Percentiles rank a stretch among this genome's conserved stretches.
These are phyloP conservation scores for Phytopythium mirpurense DNA, from an alignment of 352 stramenopile genomes.

Conservation along the genomic window DNA sequence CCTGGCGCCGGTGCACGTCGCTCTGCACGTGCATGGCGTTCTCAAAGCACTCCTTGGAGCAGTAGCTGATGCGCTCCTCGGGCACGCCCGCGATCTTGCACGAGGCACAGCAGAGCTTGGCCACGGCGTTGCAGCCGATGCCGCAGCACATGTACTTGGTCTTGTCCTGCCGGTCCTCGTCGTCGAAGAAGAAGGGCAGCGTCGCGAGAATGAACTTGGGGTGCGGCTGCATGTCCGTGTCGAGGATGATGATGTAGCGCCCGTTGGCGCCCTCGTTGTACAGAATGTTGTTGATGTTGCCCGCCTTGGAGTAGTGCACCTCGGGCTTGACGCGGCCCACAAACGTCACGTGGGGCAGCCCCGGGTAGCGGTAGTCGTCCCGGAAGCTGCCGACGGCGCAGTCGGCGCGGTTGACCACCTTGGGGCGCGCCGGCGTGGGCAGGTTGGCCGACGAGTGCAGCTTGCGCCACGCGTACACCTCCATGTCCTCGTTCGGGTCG, in stretches of 20 bases:
- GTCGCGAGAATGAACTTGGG: slow-evolving; percentile 71
- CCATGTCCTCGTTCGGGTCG: slow-evolving; percentile 79
- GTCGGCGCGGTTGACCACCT: slow-evolving; percentile 64
- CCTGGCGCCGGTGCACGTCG: slow-evolving; percentile 72
- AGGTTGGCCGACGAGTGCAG: slow-evolving; percentile 80
- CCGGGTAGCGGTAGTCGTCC: slow-evolving; percentile 78
- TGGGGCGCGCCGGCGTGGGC: slow-evolving; percentile 48
- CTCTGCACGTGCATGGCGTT: slow-evolving; percentile 79
- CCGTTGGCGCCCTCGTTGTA: slow-evolving; percentile 83
- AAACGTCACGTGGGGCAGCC: slow-evolving; percentile 70
- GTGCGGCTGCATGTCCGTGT: slow-evolving; percentile 84
- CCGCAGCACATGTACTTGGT: slow-evolving; percentile 74
- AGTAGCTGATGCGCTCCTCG: slow-evolving; percentile 82
- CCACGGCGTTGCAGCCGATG: slow-evolving; percentile 69
- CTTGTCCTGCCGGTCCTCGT: slow-evolving; percentile 69
- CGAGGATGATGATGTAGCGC: slow-evolving; percentile 74
- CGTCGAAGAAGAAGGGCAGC: slow-evolving; percentile 79
- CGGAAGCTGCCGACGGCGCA: slow-evolving; percentile 78
- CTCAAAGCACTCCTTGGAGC: slow-evolving; percentile 85
- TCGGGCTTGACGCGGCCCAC: slow-evolving; percentile 76
- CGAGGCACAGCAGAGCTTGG: slow-evolving; percentile 77
- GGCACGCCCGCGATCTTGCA: slow-evolving; percentile 82
- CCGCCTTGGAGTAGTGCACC: slow-evolving; percentile 81
- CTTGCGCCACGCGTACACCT: slow-evolving; percentile 82
- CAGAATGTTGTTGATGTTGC: slow-evolving; percentile 86